Evolutionary conservation across 768 basidiomycete species (phyloP).

Genomic region (Suillus paluster): DNA sequence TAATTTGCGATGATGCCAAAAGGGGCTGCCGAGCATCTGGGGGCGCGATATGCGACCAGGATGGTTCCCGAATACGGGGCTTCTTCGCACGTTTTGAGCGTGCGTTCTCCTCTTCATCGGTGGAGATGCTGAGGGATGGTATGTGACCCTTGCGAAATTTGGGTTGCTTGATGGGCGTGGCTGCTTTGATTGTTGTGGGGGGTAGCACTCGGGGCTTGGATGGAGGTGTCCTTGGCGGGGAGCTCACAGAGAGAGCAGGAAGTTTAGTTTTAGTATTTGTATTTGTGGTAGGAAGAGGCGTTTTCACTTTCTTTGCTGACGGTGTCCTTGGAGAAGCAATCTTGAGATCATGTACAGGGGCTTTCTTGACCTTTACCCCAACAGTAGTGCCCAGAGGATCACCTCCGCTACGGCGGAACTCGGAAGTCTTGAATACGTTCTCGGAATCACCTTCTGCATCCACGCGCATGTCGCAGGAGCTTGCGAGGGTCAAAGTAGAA

Average conservation of each 20-base stretch:
- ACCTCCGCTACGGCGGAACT: constrained; percentile 19
- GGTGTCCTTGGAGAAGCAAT: neutral
- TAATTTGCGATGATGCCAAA: constrained; percentile 24
- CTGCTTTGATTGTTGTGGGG: constrained; percentile 22
- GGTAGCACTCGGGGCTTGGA: constrained; percentile 15
- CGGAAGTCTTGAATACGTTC: constrained; percentile 14
- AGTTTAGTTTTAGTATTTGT: neutral
- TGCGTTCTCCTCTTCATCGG: constrained; percentile 77
- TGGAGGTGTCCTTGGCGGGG: constrained; percentile 30
- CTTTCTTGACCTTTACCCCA: constrained; percentile 43
- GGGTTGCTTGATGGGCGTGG: constrained; percentile 15
- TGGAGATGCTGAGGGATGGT: constrained; percentile 57
- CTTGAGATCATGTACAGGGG: constrained; percentile 55
- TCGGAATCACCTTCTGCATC: constrained; percentile 9
- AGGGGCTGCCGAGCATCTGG: constrained; percentile 22
- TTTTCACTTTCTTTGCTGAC: constrained; percentile 6
- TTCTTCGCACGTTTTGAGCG: constrained; percentile 68
- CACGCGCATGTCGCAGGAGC: constrained; percentile 19
- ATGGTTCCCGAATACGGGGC: constrained; percentile 44
- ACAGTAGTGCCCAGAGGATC: constrained; percentile 21
- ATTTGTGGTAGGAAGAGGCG: constrained; percentile 13
- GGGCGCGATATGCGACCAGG: constrained; percentile 34
- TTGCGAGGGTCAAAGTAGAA: constrained; percentile 37
- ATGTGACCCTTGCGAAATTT: constrained; percentile 39
- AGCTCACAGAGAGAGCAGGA: neutral